phyloP scores from a whole-genome alignment of 2,329 filamentous ascomycete genomes.

The Colletotrichum brevisporum region DNA sequence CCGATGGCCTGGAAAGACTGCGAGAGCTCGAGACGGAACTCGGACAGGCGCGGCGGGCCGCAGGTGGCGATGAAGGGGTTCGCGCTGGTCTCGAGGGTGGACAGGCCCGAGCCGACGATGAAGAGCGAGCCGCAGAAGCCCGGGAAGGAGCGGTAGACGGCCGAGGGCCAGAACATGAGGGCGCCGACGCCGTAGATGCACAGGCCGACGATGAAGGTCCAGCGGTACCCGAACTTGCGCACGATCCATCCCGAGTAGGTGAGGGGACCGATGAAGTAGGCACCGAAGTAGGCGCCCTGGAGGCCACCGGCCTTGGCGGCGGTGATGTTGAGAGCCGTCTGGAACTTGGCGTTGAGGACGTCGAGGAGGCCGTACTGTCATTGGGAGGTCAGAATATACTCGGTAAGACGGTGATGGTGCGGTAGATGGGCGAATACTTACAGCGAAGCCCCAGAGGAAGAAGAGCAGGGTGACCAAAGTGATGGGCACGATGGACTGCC shows the following conservation, averaged over 20 bases:
- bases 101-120: constrained; percentile 54
- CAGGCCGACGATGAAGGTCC: constrained; percentile 76
- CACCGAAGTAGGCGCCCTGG: constrained; percentile 67
- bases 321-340: constrained; percentile 60
- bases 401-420: background rate
- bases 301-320: constrained; percentile 62
- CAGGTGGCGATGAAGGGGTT: constrained; percentile 68
- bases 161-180: constrained; percentile 71
- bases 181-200: constrained; percentile 69
- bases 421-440: constrained; percentile 10
- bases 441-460: constrained; percentile 66
- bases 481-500: constrained; percentile 77
- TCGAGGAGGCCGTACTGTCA: constrained; percentile 41
- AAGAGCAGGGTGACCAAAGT: constrained; percentile 67
- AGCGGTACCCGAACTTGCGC: constrained; percentile 75
- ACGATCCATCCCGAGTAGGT: constrained; percentile 66
- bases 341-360: constrained; percentile 66
- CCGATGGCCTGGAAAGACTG: constrained; percentile 72
- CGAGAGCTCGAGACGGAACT: constrained; percentile 71
- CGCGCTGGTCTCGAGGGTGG: constrained; percentile 71
- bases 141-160: constrained; percentile 67
- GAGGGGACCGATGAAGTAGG: constrained; percentile 55
- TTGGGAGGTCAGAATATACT: background rate
- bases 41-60: constrained; percentile 71
- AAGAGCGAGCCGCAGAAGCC: constrained; percentile 74